Evolutionary conservation across 805 yeast species (phyloP).

Genomic region (Metschnikowia chrysomelidarum): DNA sequence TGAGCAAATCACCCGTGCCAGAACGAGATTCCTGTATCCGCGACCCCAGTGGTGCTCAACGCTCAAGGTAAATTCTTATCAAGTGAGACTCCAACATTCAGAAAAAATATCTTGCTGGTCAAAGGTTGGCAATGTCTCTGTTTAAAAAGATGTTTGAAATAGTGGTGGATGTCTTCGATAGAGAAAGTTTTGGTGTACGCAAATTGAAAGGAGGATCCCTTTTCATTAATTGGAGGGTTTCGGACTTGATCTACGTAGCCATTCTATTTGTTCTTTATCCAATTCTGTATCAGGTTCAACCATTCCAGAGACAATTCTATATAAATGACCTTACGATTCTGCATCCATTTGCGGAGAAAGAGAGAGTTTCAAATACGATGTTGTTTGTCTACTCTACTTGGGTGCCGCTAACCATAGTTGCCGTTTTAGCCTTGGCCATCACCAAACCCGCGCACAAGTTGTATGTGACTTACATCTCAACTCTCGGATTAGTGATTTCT

Average conservation of each 20-base stretch:
- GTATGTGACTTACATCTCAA: constrained; percentile 60
- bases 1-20: too few relatives aligned
- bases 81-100: constrained; percentile 22
- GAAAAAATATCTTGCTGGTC: too few relatives aligned
- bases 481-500: constrained; percentile 64
- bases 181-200: constrained; percentile 24
- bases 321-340: constrained; percentile 73
- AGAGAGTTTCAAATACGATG: constrained; percentile 60
- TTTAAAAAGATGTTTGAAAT: too few relatives aligned
- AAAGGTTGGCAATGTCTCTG: too few relatives aligned
- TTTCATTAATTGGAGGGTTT: constrained; percentile 17
- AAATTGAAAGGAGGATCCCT: constrained; percentile 10
- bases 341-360: constrained; percentile 77
- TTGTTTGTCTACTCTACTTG: constrained; percentile 54
- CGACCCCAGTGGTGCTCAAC: too few relatives aligned
- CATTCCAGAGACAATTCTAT: constrained; percentile 77
- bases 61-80: too few relatives aligned
- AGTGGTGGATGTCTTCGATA: constrained; percentile 19
- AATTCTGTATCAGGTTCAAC: constrained; percentile 34
- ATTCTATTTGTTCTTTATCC: constrained; percentile 24
- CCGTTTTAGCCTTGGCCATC: constrained; percentile 34
- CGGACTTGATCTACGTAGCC: constrained; percentile 23
- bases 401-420: constrained; percentile 47
- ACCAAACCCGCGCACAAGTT: constrained; percentile 53
- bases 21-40: too few relatives aligned